A percentile compares a stretch with the other conserved stretches of the same genome.
phyloP scores from a whole-genome alignment of 2,329 filamentous ascomycete genomes.

The Clonostachys rhizophaga region DNA sequence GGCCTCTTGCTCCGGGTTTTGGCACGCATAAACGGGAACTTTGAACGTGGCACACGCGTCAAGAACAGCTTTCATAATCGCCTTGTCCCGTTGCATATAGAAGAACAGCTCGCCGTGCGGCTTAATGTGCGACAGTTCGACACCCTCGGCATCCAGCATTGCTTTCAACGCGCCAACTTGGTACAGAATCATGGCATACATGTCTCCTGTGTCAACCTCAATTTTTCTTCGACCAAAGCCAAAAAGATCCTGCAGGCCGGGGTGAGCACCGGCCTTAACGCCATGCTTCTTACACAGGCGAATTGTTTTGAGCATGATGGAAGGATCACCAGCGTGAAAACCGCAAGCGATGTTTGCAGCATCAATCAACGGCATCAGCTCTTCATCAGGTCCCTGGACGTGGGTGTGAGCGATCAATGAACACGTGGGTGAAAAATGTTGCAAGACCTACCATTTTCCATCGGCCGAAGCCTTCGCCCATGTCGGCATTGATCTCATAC shows the following conservation, averaged over 20 bases:
- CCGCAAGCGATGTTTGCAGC: slow-evolving; percentile 60
- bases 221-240: slow-evolving; percentile 62
- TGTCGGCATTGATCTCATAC: slow-evolving; percentile 39
- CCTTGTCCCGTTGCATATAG: slow-evolving; percentile 17
- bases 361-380: slow-evolving; percentile 56
- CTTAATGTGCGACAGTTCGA: slow-evolving; percentile 57
- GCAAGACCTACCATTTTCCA: slow-evolving; percentile 24
- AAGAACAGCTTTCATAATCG: background rate
- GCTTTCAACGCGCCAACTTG: slow-evolving; percentile 59
- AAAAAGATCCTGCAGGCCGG: slow-evolving; percentile 57
- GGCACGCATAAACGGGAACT: slow-evolving; percentile 1
- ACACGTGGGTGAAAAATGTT: background rate
- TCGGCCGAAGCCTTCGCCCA: slow-evolving; percentile 45
- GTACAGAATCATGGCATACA: slow-evolving; percentile 54
- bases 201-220: slow-evolving; percentile 49
- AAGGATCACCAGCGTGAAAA: slow-evolving; percentile 54
- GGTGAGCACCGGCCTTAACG: slow-evolving; percentile 50
- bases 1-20: background rate
- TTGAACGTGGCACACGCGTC: background rate
- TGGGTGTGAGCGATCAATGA: background rate
- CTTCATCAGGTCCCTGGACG: slow-evolving; percentile 47
- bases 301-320: slow-evolving; percentile 61
- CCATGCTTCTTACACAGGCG: slow-evolving; percentile 42
- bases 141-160: slow-evolving; percentile 50
- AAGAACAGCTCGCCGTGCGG: slow-evolving; percentile 55